These are phyloP conservation scores for Zasmidium cellare DNA, from an alignment of 2,329 filamentous ascomycete genomes.

Conservation along the genomic window DNA sequence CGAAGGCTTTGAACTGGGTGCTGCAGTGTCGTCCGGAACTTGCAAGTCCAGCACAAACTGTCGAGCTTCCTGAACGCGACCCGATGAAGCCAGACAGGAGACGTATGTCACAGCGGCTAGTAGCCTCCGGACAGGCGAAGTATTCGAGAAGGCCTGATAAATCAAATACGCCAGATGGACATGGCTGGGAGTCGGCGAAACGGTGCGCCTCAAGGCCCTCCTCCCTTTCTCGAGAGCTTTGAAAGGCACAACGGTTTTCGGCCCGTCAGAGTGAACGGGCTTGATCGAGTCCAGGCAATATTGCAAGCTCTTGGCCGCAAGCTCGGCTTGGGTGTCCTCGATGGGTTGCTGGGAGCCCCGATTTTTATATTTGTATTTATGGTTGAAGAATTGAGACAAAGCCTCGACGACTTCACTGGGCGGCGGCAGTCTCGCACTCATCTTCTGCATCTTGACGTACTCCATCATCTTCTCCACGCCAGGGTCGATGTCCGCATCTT, in stretches of 20 bases:
- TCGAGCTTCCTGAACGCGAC: too few relatives aligned
- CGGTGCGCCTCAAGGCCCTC: not conserved
- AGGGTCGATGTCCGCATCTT: constrained; percentile 64
- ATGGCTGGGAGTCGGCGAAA: not conserved
- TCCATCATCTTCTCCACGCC: constrained; percentile 73
- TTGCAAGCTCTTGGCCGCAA: constrained; percentile 59
- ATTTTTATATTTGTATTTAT: constrained; percentile 41
- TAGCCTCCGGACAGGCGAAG: too few relatives aligned
- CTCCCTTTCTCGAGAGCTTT: not conserved
- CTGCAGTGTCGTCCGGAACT: too few relatives aligned
- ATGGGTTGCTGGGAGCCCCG: constrained; percentile 51
- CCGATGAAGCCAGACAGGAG: not conserved
- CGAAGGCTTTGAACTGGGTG: too few relatives aligned
- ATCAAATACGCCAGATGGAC: not conserved
- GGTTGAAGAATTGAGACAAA: constrained; percentile 62
- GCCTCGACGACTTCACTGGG: constrained; percentile 64
- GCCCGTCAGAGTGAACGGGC: not conserved
- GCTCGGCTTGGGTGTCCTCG: constrained; percentile 67
- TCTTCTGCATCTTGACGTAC: constrained; percentile 62
- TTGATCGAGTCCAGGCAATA: constrained; percentile 48
- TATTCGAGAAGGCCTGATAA: not conserved
- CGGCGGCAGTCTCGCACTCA: constrained; percentile 65
- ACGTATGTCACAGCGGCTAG: not conserved
- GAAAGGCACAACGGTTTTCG: too few relatives aligned
- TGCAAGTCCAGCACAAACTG: too few relatives aligned